Evolutionary conservation across 176 grass and related monocot species (phyloP).

Genomic region (Stipa capillata): DNA sequence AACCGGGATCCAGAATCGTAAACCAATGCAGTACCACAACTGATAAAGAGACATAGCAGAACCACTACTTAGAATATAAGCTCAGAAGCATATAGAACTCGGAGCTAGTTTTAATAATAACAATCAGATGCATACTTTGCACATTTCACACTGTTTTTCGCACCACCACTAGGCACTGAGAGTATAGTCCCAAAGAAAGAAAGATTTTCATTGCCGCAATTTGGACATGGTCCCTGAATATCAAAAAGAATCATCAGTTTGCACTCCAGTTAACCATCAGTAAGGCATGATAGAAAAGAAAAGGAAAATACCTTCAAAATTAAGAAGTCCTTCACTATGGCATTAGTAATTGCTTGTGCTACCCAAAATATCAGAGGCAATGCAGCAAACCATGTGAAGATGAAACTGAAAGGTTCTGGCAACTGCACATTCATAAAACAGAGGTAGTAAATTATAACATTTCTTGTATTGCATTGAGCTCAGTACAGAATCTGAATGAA

Average conservation of each 20-base stretch:
- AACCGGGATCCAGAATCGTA: constrained; percentile 69
- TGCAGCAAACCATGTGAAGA: constrained; percentile 96
- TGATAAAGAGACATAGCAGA: constrained; percentile 30
- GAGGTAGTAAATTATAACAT: constrained; percentile 1
- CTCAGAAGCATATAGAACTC: neutral
- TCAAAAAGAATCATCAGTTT: constrained; percentile 21
- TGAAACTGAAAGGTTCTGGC: constrained; percentile 94
- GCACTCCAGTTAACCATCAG: neutral
- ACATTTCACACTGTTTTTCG: constrained; percentile 74
- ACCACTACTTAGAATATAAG: neutral
- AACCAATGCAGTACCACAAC: constrained; percentile 49
- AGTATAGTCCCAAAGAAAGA: constrained; percentile 97
- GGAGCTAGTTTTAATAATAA: neutral
- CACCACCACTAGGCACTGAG: constrained; percentile 66
- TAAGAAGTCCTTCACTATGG: constrained; percentile 77
- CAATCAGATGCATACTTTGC: constrained; percentile 48
- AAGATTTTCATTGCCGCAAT: constrained; percentile 84
- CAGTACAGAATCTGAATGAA: neutral
- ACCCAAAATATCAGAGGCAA: constrained; percentile 79
- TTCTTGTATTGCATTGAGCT: neutral
- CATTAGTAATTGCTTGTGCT: constrained; percentile 64
- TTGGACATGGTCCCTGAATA: constrained; percentile 75
- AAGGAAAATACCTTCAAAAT: constrained; percentile 72
- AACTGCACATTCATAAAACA: constrained; percentile 52
- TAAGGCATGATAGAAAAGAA: constrained; percentile 16